These are phyloP conservation scores for Brassica cretica DNA, from an alignment of 345 rosid genomes.

Conservation along the genomic window DNA sequence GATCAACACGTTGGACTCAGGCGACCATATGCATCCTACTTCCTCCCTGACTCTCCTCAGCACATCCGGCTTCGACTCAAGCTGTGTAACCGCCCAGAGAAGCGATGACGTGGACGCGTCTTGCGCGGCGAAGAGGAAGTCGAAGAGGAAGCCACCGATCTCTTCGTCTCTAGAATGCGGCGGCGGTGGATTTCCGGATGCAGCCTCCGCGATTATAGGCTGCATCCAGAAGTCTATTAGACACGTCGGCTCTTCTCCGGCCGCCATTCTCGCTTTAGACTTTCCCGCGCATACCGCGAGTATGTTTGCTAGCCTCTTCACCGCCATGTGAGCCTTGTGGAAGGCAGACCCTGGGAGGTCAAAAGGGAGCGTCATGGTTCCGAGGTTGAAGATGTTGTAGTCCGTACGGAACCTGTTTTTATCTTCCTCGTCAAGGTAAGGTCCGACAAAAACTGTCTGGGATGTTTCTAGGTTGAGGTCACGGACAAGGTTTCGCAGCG, in stretches of 20 bases:
- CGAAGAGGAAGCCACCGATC: constrained; percentile 70
- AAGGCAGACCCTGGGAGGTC: constrained; percentile 76
- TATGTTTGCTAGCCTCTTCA: constrained; percentile 49
- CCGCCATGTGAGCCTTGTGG: constrained; percentile 66
- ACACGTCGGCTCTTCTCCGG: constrained; percentile 61
- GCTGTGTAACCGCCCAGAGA: constrained; percentile 72
- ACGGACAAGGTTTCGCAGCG: constrained; percentile 55
- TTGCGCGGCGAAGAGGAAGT: constrained; percentile 82
- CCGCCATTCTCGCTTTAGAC: constrained; percentile 58
- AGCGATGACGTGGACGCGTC: constrained; percentile 92
- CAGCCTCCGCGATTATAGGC: constrained; percentile 46
- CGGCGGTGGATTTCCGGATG: constrained; percentile 43
- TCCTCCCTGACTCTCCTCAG: constrained; percentile 63
- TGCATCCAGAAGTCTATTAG: constrained; percentile 87
- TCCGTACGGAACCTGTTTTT: constrained; percentile 51
- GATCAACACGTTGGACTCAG: not conserved
- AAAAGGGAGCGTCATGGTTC: constrained; percentile 66
- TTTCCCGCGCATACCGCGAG: constrained; percentile 47
- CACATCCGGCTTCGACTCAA: constrained; percentile 76
- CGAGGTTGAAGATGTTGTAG: constrained; percentile 74
- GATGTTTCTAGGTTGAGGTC: constrained; percentile 88
- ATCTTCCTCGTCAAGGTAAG: constrained; percentile 47
- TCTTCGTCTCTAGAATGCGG: constrained; percentile 51
- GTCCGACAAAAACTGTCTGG: constrained; percentile 82
- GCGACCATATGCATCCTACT: constrained; percentile 32